These are phyloP conservation scores for Trapa incisa DNA, from an alignment of 345 rosid species.

Conservation along the genomic window DNA sequence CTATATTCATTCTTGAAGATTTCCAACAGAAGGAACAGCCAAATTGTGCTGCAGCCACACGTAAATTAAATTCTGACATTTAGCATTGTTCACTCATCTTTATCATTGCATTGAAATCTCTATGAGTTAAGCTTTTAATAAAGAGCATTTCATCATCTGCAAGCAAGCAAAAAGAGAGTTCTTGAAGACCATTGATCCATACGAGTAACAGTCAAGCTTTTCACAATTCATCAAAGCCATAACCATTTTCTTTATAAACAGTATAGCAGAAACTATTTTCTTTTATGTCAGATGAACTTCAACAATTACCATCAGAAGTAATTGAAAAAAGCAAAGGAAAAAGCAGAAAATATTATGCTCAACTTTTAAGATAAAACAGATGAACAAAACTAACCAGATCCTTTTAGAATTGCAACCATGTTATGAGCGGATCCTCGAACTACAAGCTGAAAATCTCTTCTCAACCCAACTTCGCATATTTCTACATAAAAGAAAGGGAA, in stretches of 20 bases:
- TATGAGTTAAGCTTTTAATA: conserved; percentile 83
- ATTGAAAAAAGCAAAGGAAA: background rate
- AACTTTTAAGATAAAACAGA: conserved; percentile 2
- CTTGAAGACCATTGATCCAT: background rate
- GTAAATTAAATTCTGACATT: background rate
- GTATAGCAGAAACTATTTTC: background rate
- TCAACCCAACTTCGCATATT: conserved; percentile 81
- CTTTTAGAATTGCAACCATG: conserved; percentile 70
- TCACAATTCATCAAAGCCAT: background rate
- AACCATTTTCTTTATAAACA: background rate
- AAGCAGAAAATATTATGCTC: background rate
- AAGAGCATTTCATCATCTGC: conserved; percentile 82
- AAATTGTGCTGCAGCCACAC: background rate
- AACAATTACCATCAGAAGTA: background rate
- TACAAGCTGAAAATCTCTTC: conserved; percentile 93
- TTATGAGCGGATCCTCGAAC: conserved; percentile 92
- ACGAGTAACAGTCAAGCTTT: background rate
- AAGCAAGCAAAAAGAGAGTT: conserved; percentile 17
- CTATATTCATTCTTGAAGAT: too few relatives aligned
- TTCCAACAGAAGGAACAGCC: too few relatives aligned
- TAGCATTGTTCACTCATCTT: conserved; percentile 45
- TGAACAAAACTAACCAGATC: conserved; percentile 50
- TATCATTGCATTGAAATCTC: conserved; percentile 84
- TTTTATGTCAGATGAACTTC: background rate
- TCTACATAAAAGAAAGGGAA: conserved; percentile 28